Percentiles rank a stretch among this genome's conserved stretches.
phyloP scores from a whole-genome alignment of 2,329 filamentous ascomycete species.

The Ophiostoma sp. region DNA sequence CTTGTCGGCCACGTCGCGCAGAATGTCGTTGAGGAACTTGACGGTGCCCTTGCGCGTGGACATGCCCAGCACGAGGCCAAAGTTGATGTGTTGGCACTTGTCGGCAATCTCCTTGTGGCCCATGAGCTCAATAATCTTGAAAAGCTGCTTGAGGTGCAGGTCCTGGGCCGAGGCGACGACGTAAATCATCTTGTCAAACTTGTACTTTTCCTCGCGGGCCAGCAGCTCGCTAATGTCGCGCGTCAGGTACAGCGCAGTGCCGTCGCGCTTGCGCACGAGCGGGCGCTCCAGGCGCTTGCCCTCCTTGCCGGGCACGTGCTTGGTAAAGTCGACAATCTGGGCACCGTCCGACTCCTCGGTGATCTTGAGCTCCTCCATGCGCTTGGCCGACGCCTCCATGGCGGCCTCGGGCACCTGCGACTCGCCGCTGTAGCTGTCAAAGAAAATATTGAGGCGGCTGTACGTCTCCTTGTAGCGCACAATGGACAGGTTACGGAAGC shows the following conservation, averaged over 20 bases:
- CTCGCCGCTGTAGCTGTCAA: conserved; percentile 70
- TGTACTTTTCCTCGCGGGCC: conserved; percentile 56
- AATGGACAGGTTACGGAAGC: conserved; percentile 63
- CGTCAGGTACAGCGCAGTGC: conserved; percentile 71
- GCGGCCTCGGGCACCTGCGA: conserved; percentile 63
- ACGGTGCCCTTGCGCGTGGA: conserved; percentile 68
- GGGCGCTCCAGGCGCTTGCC: conserved; percentile 66
- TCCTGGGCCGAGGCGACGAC: conserved; percentile 69
- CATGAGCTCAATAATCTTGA: conserved; percentile 71
- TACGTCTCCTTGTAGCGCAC: conserved; percentile 63
- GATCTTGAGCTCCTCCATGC: conserved; percentile 59
- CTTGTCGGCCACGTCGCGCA: conserved; percentile 76
- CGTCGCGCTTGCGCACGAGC: conserved; percentile 67
- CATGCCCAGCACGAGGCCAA: conserved; percentile 67
- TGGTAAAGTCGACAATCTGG: conserved; percentile 65
- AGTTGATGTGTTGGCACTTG: conserved; percentile 70
- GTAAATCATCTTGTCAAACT: conserved; percentile 76
- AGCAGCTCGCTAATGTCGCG: conserved; percentile 72
- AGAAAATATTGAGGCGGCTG: conserved; percentile 63
- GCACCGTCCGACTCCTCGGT: conserved; percentile 67
- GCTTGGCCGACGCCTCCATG: conserved; percentile 59
- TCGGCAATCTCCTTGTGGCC: conserved; percentile 61
- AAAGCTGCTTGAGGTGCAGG: conserved; percentile 66
- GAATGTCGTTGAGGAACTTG: conserved; percentile 67
- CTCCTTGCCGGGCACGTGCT: conserved; percentile 59